A percentile compares a stretch with the other conserved stretches of the same genome.
phyloP scores from a whole-genome alignment of 257 asterid genomes.

The Solanum corneliomulleri region DNA sequence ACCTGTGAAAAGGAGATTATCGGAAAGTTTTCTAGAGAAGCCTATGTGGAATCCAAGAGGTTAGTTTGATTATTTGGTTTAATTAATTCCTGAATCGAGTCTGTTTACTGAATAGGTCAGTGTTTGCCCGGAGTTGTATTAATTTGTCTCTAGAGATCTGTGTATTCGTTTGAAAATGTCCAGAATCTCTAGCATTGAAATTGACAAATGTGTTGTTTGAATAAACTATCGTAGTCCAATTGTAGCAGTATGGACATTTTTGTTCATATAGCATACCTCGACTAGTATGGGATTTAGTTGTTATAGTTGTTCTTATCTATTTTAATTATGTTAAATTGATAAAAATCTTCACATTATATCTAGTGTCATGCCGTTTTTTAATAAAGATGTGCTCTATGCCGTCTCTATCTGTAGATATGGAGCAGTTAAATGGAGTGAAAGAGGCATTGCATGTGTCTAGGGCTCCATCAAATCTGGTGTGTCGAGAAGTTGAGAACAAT shows the following conservation, averaged over 20 bases:
- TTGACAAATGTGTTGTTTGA: not conserved
- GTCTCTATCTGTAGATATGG: slow-evolving; percentile 26
- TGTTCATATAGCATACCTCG: not conserved
- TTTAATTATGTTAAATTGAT: not conserved
- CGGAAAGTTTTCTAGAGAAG: slow-evolving; percentile 28
- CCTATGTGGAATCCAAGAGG: slow-evolving; percentile 73
- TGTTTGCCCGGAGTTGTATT: not conserved
- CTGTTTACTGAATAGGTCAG: not conserved
- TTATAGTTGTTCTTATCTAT: not conserved
- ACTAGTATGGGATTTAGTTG: not conserved
- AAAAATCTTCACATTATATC: not conserved
- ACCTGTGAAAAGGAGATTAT: slow-evolving; percentile 30
- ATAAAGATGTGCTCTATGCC: not conserved
- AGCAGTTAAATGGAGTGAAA: slow-evolving; percentile 60
- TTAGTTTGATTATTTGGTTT: slow-evolving; percentile 9
- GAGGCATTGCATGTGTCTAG: slow-evolving; percentile 83
- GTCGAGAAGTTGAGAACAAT: slow-evolving; percentile 72
- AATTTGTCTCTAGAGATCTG: not conserved
- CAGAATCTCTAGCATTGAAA: not conserved
- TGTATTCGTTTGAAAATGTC: not conserved
- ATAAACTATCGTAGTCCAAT: not conserved
- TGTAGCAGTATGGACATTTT: not conserved
- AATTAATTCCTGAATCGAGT: not conserved
- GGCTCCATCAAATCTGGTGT: slow-evolving; percentile 39
- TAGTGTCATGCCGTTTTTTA: not conserved